These are phyloP conservation scores for Actinomortierella ambigua DNA, from an alignment of 371 early-diverging fungal species.

Conservation along the genomic window DNA sequence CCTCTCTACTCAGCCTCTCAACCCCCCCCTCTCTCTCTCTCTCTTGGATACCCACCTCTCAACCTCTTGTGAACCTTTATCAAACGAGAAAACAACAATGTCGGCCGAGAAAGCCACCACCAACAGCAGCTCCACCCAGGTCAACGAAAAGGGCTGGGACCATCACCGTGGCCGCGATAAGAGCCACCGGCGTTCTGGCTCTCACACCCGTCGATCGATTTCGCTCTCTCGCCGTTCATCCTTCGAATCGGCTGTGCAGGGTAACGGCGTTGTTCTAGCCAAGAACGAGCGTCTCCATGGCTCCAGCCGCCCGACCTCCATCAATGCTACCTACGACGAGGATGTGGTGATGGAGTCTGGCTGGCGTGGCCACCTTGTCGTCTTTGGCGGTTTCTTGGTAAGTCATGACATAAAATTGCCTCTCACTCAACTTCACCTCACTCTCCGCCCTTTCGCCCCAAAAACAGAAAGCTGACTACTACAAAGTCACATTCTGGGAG, in stretches of 20 bases:
- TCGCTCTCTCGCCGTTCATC: constrained; percentile 34
- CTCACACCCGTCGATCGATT: background rate
- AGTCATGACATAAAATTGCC: too few species aligned
- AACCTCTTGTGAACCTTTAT: background rate
- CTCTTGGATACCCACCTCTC: background rate
- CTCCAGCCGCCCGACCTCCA: constrained; percentile 30
- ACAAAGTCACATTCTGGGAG: too few species aligned
- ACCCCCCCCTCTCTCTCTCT: background rate
- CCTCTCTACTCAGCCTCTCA: background rate
- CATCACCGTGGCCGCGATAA: constrained; percentile 12
- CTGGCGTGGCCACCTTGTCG: constrained; percentile 53
- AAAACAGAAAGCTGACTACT: too few species aligned
- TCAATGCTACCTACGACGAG: constrained; percentile 38
- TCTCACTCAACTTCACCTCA: too few species aligned
- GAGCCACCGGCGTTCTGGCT: too few species aligned
- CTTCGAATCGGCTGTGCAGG: constrained; percentile 37
- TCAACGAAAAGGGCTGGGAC: constrained; percentile 15
- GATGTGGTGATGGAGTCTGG: constrained; percentile 48
- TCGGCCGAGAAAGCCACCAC: constrained; percentile 1
- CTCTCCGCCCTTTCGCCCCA: too few species aligned
- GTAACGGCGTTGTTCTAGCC: constrained; percentile 42
- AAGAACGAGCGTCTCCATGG: constrained; percentile 35
- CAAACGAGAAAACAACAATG: constrained; percentile 9
- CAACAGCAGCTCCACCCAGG: constrained; percentile 17
- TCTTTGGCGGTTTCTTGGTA: constrained; percentile 54